Base-by-base conservation (phyloP, 768 basidiomycete species). In the Scleroderma citrinum region DNA sequence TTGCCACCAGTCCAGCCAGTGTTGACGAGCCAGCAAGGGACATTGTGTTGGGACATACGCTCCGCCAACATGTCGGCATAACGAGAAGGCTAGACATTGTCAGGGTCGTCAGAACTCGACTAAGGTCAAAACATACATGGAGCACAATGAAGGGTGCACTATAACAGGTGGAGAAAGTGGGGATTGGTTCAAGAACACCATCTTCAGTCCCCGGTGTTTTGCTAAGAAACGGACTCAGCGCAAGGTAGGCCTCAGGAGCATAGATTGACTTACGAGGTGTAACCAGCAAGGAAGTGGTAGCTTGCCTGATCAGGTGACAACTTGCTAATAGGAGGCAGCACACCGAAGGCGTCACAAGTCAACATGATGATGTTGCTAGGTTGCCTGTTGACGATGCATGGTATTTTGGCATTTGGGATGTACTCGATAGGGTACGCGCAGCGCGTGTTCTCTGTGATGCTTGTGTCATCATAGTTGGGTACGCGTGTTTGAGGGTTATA, bases 81-180 rank as follows among this genome's bases (percentile, higher is more conserved):
- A 53, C 93, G 87, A 32, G 88, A 81, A 39, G 93, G 93, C 83
- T 85, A 56, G 31, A 17, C 44, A 7, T 34, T 24, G 11, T 43
- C 37, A 44, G 2, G 31, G 66, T 48, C 49, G 34, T 13, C 10
- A 13, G 23, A 7, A 5, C 11, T 23, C 31, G 51, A 20, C 31
- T 41, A 44, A 10, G 14, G 13, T 13, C 5, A 19, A 39, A 36
- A 69, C 81, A 36, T 63, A 85, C 83, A 70, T 95, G 95, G 48
- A 96, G 88, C 57, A 96, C 86, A 67, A 99, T 96, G 80, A 99
- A 98, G 17, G 95, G 95, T 36, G 93, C 92, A 58, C 87, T 88
- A 80, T 97, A 99, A 71, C 96, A 98, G 24, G 94, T 97, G n/a
- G 93, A 96, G 81, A 99, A 99, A 38, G 96, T 98, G 20, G 96